Conservation (phyloP, 164 flowering plant genomes). For the Litsea cubeba region DNA sequence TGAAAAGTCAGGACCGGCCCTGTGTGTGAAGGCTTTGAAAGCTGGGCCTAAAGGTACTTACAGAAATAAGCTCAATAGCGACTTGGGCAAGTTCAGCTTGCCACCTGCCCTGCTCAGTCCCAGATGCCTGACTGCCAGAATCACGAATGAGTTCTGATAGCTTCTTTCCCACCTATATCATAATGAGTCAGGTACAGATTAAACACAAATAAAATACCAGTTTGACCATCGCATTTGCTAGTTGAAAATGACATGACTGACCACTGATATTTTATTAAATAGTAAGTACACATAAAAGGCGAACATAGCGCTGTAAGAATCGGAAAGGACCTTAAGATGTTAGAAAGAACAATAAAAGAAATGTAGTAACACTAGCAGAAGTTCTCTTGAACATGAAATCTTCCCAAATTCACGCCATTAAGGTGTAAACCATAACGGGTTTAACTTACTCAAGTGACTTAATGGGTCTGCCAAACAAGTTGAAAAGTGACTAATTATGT, state of each 20-base stretch:
- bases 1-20: too few relatives aligned
- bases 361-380: not conserved
- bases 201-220: not conserved
- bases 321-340: not conserved
- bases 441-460: too few relatives aligned
- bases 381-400: not conserved
- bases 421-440: not conserved
- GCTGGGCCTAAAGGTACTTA: constrained; percentile 29
- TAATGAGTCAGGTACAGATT: not conserved
- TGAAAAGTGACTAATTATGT: too few relatives aligned
- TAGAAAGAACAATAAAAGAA: not conserved
- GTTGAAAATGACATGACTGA: too few relatives aligned
- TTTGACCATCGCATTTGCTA: too few relatives aligned
- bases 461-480: too few relatives aligned
- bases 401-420: not conserved
- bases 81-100: constrained; percentile 91
- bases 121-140: constrained; percentile 71
- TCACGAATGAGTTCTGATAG: constrained; percentile 93
- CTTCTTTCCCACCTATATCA: constrained; percentile 81
- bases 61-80: constrained; percentile 91
- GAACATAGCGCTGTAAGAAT: not conserved
- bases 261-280: too few relatives aligned
- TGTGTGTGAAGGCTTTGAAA: not conserved
- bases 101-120: constrained; percentile 89
- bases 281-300: not conserved